A percentile compares a stretch with the other conserved stretches of the same genome.
These are phyloP conservation scores for Neurospora sp. DNA, from an alignment of 495 filamentous ascomycete species.

Conservation along the genomic window DNA sequence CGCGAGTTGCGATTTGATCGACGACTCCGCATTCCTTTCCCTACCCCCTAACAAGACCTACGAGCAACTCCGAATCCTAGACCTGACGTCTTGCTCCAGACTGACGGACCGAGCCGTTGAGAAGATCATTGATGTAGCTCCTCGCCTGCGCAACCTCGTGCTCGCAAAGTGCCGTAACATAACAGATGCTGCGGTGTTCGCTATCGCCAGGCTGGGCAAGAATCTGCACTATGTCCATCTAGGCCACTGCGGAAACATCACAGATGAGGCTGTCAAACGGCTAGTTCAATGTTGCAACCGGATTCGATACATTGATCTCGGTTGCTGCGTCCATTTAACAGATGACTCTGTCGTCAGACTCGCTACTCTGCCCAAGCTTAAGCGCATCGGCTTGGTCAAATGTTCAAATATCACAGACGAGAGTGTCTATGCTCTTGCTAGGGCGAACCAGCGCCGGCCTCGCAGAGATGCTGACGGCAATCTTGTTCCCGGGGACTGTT, in stretches of 20 bases:
- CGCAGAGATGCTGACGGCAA: conserved; percentile 39
- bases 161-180: conserved; percentile 89
- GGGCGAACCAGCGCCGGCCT: conserved; percentile 39
- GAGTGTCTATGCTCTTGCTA: conserved; percentile 76
- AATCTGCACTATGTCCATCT: conserved; percentile 95
- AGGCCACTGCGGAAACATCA: conserved; percentile 86
- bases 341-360: conserved; percentile 78
- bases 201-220: conserved; percentile 84
- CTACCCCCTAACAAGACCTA: conserved; percentile 60
- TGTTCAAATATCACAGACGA: conserved; percentile 79
- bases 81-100: conserved; percentile 77
- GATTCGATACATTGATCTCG: conserved; percentile 94
- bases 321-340: conserved; percentile 85
- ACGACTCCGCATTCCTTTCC: conserved; percentile 74
- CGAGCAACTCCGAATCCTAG: conserved; percentile 84
- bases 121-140: conserved; percentile 75
- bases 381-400: conserved; percentile 91
- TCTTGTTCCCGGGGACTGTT: conserved; percentile 25
- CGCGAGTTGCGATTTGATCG: conserved; percentile 70
- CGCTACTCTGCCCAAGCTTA: conserved; percentile 80
- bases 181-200: conserved; percentile 78
- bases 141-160: conserved; percentile 83
- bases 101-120: conserved; percentile 79
- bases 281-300: conserved; percentile 81
- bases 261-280: conserved; percentile 71